Base-by-base conservation (phyloP, 306 rosid genomes). In the Canavalia ensiformis region DNA sequence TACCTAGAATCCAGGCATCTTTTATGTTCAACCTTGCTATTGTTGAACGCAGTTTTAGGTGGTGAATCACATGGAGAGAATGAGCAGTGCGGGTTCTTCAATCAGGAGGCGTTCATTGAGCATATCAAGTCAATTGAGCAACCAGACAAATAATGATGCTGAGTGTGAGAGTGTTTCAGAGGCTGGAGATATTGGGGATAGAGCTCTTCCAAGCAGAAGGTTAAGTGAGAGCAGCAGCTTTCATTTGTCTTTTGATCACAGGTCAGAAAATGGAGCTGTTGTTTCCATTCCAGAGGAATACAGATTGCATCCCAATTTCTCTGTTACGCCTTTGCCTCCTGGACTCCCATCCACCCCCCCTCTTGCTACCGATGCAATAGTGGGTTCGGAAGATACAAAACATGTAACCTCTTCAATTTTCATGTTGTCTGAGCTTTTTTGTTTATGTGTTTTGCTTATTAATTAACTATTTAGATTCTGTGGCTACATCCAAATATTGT, bases 121-220 rank as follows among this genome's bases (percentile, higher is more conserved):
- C 76, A 72, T 88, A 7, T 78, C 91, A 29, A 85, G 86, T 49
- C 78, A 68, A 59, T 64, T 44, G 10, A 86, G 86, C 41, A 52
- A 72, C 41, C 87, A 59, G n/a, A 55, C 62, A 41, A 91, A 87
- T 18, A 71, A 86, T 66, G 85, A 86, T 41, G 77, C 28, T 30
- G 93, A 86, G 37, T 63, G 70, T 12, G 97, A 86, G 35, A 74
- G 45, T 63, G 94, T 89, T 63, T 93, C 99, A 29, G 94, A 95
- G 85, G 98, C 92, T 3, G 99, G 99, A 34, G 99, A 95, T 55
- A 90, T 91, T 13, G 97, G 99, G 35, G 97, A 95, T 74, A 84
- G 98, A 35, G 94, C 91, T 64, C 94, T 91, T 78, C 64, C 63
- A 1, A 84, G 89, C 79, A 87, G 76, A 78, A 87, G 91, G 72